Base-by-base conservation (phyloP, 2,329 filamentous ascomycete species). In the Trichoderma arundinaceum region DNA sequence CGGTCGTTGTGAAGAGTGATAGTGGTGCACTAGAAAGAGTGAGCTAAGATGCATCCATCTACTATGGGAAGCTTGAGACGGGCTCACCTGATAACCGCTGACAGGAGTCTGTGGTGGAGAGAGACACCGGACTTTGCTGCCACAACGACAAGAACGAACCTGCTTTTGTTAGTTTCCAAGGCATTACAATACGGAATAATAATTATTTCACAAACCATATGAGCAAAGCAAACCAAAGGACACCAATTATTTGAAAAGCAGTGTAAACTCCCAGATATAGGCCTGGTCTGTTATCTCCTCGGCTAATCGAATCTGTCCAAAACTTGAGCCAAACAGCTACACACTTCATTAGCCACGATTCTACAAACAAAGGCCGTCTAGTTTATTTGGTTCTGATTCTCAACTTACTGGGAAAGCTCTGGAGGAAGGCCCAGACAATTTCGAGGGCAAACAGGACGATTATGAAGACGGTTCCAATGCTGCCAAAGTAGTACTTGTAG, bases 301-400 rank as follows among this genome's bases (percentile, higher is more conserved):
- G 57, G 1, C 63, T 17, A 28, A 70, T 72, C 4, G 72, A 69
- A 22, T 74, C 71, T 0, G 70, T 67, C 75, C 74, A 76, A 3
- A 75, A 71, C 7, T 74, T 73, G 28, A 76, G 69, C 75, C 75
- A 76, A n/a, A 76, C 69, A 49, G 70, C 73, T 75, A 53, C 0
- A 1, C 7, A n/a, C 2, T 6, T 32, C 7, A 9, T 52, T 12
- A 52, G 48, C 9, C n/a, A 19, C 15, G 8, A 4, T 3, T 2
- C 10, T 4, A 12, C 22, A 62, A 15, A 49, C 6, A 48, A 13
- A 3, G 1, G 2, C 12, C 9, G 8, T 48, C 8, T 19, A 17
- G 28, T 7, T 22, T 6, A 7, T 38, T 10, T 19, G 6, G 28
- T 5, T 43, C 17, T 7, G 15, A 7, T 15, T 9, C 6, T 17